Evolutionary conservation across 2,329 filamentous ascomycete genomes (phyloP), one percentile per base, ranked within the genome.

Genomic region (Colletotrichum noveboracense): DNA sequence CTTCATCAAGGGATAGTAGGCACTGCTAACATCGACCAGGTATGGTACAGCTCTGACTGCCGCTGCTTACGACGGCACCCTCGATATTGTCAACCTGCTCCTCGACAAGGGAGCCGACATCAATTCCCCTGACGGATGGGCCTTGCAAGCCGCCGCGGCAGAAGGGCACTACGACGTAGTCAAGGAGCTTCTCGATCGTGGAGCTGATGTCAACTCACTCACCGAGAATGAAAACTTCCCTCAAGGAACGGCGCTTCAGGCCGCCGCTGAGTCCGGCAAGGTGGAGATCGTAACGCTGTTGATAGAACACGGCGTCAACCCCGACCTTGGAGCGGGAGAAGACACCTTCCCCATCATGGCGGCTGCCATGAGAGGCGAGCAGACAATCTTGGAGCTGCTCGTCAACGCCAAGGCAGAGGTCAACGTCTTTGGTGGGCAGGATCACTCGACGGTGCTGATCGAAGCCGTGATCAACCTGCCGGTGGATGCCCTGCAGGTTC

Each of bases 11-110:
- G 18, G 3, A 28, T 6, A 18, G 5, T 6, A 12, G 21, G 14
- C 9, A 24, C 10, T 55, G 34, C 79, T 77, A 52, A 79, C 67
- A 61, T 12, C 1, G 34, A 8, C 56, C 30, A 84, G 82, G 55
- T 84, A 82, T 18, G 83, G 83, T 34, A 84, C 83, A 66, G 83
- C 83, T 14, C 62, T 84, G 32, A 86, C 85, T 7, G 85, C 85
- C 21, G 81, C 85, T 24, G 83, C 85, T 0, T 86, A 82, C 66
- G 85, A 86, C 38, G 84, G 83, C 2, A 85, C 79, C 83, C 58
- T 76, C 6, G 61, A 74, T 4, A 74, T 76, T 12, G 58, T 77
- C 43, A 71, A 60, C 8, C 21, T 77, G 4, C 75, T 77, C 18
- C 65, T 77, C 13, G 60, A 76, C n/a, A 65, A 66, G n/a, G 76